phyloP scores from a whole-genome alignment of 2,329 filamentous ascomycete genomes.

The Sporothrix pallida region DNA sequence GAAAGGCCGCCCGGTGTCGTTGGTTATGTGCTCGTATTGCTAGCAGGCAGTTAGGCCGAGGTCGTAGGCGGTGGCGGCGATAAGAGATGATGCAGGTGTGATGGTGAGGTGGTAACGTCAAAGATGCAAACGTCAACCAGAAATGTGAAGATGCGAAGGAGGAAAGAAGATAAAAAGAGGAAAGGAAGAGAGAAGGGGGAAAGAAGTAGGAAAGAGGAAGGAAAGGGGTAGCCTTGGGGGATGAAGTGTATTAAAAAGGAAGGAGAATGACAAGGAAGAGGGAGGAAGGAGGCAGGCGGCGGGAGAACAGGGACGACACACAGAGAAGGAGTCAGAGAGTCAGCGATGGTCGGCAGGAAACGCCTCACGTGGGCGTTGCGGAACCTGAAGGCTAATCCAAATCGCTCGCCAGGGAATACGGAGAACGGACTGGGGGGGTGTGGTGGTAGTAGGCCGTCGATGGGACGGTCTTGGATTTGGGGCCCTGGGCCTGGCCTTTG shows the following conservation, averaged over 20 bases:
- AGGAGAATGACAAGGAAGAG: slow-evolving; percentile 17
- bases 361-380: slow-evolving; percentile 29
- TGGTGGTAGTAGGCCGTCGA: slow-evolving; percentile 12
- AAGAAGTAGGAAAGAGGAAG: slow-evolving; percentile 9
- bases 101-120: slow-evolving; percentile 1
- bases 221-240: slow-evolving; percentile 1
- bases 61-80: slow-evolving; percentile 1
- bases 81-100: neutral
- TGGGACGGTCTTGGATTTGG: slow-evolving; percentile 2
- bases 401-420: slow-evolving; percentile 27
- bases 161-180: neutral
- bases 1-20: neutral
- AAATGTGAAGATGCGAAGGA: neutral
- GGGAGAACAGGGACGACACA: slow-evolving; percentile 18
- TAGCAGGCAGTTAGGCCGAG: slow-evolving; percentile 8
- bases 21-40: neutral
- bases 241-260: slow-evolving; percentile 23
- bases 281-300: neutral
- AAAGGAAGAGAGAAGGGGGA: neutral
- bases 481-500: neutral
- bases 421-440: slow-evolving; percentile 22
- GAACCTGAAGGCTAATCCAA: slow-evolving; percentile 28
- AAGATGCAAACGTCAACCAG: neutral
- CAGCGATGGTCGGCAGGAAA: slow-evolving; percentile 30
- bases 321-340: slow-evolving; percentile 14